Evolutionary conservation across 1,139 yeast genomes (phyloP), one percentile per base, ranked within the genome.

Genomic region (Geotrichum cucujoidarum): DNA sequence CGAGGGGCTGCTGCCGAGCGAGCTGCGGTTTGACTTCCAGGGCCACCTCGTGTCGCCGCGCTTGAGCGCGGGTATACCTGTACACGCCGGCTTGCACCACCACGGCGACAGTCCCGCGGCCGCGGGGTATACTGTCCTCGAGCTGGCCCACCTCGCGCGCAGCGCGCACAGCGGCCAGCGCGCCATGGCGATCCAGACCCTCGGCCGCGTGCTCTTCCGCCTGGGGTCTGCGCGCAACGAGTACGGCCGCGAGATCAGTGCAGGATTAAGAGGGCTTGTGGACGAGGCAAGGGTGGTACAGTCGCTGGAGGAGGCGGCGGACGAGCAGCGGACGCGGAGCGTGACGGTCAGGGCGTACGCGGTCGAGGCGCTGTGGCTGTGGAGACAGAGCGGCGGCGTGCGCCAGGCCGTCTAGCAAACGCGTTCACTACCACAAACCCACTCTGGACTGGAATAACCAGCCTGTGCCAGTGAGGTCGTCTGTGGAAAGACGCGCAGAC

Each of bases 311-410:
- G 85, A 83, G 50, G 88, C 92, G 8, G 78, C 95, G 0, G 84
- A 83, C 57, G 96, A 87, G 50, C 64, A 66, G 11, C 70, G 68
- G 44, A 82, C 92, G 0, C 71, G 69, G 24, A 86, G 86, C 61
- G 55, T 90, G 39, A 85, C 92, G 25, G 90, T 90, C 2, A 72
- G 89, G 54, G 85, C 80, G 56, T 86, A 89, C 61, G 96, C 97
- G 1, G 75, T 86, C 20, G 98, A 92, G 57, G 97, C 97, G 0
- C 73, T 92, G 38, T 92, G 97, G 97, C 71, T 90, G 47, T 88
- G 95, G 92, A 81, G 76, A 58, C 77, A 81, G 60, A 89, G 89
- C 1, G 69, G 66, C n/a, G 52, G 52, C 8, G 36, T 48, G 11
- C 50, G 58, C 11, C 56, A 57, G 5, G 58, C 58, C 7, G 49